phyloP scores from a whole-genome alignment of 768 basidiomycete species.

The Cubamyces sp. region DNA sequence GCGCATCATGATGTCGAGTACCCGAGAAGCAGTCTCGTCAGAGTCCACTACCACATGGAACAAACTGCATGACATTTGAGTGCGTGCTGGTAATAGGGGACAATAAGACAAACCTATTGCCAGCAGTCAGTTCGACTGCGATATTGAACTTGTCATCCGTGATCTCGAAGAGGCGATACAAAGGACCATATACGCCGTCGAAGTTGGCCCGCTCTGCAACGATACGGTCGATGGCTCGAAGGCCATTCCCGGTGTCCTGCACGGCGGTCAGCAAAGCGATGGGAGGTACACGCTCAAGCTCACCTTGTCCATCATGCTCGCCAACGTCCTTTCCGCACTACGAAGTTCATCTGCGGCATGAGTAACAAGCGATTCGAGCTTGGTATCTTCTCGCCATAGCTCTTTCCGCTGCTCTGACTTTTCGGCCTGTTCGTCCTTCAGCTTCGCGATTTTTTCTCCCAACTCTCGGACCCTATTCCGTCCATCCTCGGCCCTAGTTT shows the following conservation, averaged over 20 bases:
- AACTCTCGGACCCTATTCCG: constrained; percentile 59
- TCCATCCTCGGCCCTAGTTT: constrained; percentile 67
- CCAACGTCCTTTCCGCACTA: constrained; percentile 75
- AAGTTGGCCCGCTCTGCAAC: constrained; percentile 68
- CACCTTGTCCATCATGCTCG: constrained; percentile 97
- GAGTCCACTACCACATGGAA: constrained; percentile 98
- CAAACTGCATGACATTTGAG: constrained; percentile 53
- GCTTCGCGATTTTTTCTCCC: constrained; percentile 55
- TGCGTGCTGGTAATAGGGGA: not conserved
- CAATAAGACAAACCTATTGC: constrained; percentile 72
- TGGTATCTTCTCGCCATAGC: constrained; percentile 93
- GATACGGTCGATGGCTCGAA: constrained; percentile 85
- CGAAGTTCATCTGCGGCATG: constrained; percentile 83
- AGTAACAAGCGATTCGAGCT: constrained; percentile 74
- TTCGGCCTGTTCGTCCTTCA: constrained; percentile 72
- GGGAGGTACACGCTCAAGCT: not conserved
- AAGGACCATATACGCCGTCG: constrained; percentile 88
- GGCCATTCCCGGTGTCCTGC: constrained; percentile 89
- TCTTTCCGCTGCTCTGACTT: constrained; percentile 86
- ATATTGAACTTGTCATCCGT: constrained; percentile 87
- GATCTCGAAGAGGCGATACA: constrained; percentile 93
- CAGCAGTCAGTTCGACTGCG: constrained; percentile 93
- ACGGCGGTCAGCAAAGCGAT: not conserved
- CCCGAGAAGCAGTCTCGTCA: constrained; percentile 89
- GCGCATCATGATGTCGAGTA: constrained; percentile 92